Conservation (phyloP, 2,329 filamentous ascomycete genomes). For the Colletotrichum chrysophilum region DNA sequence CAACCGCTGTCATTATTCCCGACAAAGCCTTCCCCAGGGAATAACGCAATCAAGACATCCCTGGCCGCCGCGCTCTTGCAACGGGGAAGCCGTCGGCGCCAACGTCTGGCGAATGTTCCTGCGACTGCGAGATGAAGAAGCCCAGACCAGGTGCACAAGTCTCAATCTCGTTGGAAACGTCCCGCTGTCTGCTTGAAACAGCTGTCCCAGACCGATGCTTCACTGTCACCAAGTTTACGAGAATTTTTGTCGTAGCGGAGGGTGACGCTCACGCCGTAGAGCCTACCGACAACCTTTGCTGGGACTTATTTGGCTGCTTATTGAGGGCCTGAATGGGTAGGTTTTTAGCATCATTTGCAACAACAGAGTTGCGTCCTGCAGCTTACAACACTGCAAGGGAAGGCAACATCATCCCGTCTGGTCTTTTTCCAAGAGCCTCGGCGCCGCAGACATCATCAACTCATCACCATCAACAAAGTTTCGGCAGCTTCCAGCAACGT, state of each 20-base stretch:
- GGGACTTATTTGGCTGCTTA: background rate
- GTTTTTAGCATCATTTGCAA: background rate
- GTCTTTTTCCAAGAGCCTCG: background rate
- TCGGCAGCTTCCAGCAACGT: conserved; percentile 12
- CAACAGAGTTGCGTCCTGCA: background rate
- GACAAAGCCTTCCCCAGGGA: background rate
- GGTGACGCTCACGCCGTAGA: background rate
- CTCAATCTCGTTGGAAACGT: conserved; percentile 12
- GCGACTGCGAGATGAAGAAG: background rate
- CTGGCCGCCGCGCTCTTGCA: background rate
- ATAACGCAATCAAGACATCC: background rate
- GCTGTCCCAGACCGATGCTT: conserved; percentile 9
- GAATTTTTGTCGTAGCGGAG: background rate
- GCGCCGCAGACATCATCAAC: background rate
- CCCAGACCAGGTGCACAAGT: background rate
- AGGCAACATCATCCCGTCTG: background rate
- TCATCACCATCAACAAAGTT: conserved; percentile 8
- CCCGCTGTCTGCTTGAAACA: conserved; percentile 16
- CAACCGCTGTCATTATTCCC: background rate
- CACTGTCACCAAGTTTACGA: background rate
- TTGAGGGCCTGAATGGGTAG: background rate
- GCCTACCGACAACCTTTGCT: background rate
- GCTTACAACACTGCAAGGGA: background rate
- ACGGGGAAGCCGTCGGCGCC: background rate
- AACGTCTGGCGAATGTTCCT: background rate